Evolutionary conservation across 2,329 filamentous ascomycete genomes (phyloP), one percentile per base, ranked within the genome.

Genomic region (Acrodontium crateriforme): DNA sequence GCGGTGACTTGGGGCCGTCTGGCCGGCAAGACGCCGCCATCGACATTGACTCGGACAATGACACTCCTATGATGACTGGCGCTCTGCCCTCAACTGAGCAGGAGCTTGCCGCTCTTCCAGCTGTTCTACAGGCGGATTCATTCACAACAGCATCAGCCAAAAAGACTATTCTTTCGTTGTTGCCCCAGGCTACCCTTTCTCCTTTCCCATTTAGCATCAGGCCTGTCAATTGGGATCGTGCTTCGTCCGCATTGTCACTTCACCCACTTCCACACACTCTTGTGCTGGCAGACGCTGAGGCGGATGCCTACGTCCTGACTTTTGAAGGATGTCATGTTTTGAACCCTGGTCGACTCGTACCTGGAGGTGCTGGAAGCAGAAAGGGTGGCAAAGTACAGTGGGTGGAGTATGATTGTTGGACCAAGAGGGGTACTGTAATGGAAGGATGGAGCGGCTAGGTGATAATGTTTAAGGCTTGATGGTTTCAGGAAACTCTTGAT

Each of bases 251-350:
- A 3, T 55, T 95, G 38, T 77, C 82, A 30, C 59, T 98, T 13
- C 95, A 94, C 52, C 89, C 87, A 6, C 57, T 95, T 16, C 89
- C 89, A 2, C 87, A 81, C 12, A 74, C 80, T 1, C 62, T 95
- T 46, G 71, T 91, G 10, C 58, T 98, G 3, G 76, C 83, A 2
- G 89, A 98, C 55, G 64, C 78, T 0, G 81, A 85, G 22, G 75
- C 78, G 7, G 75, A 80, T 9, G 68, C 83, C 0, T 98, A 93
- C 47, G 78, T 78, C 29, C 63, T 94, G 39, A 92, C 81, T 9
- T 95, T 95, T 48, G 87, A 93, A 54, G 87, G 85, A 0, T 95
- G 89, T 48, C 81, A 89, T 58, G 85, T 94, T 18, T 76, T 98
- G 69, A 98, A 98, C 51, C 85, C 89, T 0, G 83, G 84, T 5